A percentile compares a stretch with the other conserved stretches of the same genome.
These are phyloP conservation scores for Termitomyces sp. DNA, from an alignment of 768 basidiomycete genomes.

Conservation along the genomic window DNA sequence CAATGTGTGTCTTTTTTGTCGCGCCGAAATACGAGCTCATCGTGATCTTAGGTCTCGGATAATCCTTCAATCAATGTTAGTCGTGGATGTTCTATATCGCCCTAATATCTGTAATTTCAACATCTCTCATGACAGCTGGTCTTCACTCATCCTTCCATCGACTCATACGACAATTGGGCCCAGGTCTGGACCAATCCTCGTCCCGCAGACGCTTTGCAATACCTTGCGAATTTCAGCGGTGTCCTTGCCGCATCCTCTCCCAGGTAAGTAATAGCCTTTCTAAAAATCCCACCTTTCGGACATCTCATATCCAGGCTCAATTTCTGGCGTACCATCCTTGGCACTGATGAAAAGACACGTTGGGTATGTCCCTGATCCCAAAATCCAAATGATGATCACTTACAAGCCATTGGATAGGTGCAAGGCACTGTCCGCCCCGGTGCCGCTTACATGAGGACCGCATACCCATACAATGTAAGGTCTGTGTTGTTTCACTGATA, in stretches of 20 bases:
- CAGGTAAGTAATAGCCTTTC: constrained; percentile 23
- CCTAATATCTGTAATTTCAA: not conserved
- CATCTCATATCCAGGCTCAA: constrained; percentile 33
- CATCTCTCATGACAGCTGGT: constrained; percentile 33
- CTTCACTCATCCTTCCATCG: constrained; percentile 57
- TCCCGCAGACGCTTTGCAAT: constrained; percentile 50
- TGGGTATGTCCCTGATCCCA: constrained; percentile 28
- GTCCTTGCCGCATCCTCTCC: constrained; percentile 54
- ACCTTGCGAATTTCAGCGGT: constrained; percentile 44
- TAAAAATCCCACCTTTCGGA: not conserved
- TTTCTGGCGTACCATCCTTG: constrained; percentile 53
- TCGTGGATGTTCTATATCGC: constrained; percentile 1
- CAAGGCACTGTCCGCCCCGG: constrained; percentile 64
- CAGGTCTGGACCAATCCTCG: constrained; percentile 49
- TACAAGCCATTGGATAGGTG: constrained; percentile 23
- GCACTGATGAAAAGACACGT: constrained; percentile 39
- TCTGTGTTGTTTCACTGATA: constrained; percentile 1
- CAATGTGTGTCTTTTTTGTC: constrained; percentile 24
- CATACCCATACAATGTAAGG: constrained; percentile 45
- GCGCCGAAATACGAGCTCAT: not conserved
- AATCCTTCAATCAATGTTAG: constrained; percentile 59
- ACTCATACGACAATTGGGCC: constrained; percentile 63
- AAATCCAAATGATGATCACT: not conserved
- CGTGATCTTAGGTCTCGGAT: constrained; percentile 36
- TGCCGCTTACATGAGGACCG: constrained; percentile 43